Conservation (phyloP, 345 rosid species). For the Sonneratia caseolaris region DNA sequence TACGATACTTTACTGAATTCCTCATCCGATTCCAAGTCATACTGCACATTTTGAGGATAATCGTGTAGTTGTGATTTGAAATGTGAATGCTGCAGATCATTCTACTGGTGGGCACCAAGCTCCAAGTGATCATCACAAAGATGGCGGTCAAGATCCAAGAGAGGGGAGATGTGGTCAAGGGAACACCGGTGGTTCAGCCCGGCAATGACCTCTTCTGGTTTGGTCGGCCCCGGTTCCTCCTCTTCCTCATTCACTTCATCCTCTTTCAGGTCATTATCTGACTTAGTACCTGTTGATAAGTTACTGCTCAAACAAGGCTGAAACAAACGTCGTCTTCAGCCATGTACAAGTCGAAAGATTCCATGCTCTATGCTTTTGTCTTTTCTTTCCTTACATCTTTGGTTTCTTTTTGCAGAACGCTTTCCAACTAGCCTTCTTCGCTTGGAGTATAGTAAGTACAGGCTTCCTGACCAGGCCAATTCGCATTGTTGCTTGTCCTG, state of each 20-base stretch:
- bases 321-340: background rate
- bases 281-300: no score
- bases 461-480: background rate
- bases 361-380: background rate
- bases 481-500: background rate
- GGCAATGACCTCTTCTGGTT: constrained; percentile 97
- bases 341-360: background rate
- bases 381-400: background rate
- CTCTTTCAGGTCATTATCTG: constrained; percentile 54
- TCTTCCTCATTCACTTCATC: constrained; percentile 75
- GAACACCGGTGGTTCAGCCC: constrained; percentile 86
- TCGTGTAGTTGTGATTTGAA: background rate
- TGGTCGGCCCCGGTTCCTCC: constrained; percentile 73
- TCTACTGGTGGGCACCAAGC: constrained; percentile 65
- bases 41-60: background rate
- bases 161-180: constrained; percentile 79
- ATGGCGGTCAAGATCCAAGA: constrained; percentile 73
- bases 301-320: no score
- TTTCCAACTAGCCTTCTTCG: constrained; percentile 79
- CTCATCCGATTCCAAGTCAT: background rate
- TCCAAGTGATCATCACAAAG: constrained; percentile 77
- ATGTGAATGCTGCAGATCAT: constrained; percentile 32
- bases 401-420: constrained; percentile 49
- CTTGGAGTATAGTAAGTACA: constrained; percentile 60
- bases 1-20: background rate